Evolutionary conservation across 106 monocot genomes (phyloP), one percentile per base, ranked within the genome.

Genomic region (Dactylorhiza incarnata): DNA sequence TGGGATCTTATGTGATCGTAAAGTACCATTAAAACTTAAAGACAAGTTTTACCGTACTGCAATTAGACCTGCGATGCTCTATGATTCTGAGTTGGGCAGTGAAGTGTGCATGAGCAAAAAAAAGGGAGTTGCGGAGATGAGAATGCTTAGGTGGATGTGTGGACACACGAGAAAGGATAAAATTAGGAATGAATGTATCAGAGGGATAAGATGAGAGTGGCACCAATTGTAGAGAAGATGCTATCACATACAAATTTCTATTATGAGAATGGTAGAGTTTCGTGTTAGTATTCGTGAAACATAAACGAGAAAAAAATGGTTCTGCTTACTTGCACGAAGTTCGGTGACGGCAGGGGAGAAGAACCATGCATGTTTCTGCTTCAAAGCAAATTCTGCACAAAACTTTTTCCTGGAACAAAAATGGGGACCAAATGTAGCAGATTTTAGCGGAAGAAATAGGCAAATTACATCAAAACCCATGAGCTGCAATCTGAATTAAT

Each of bases 311-410:
- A 20, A 49, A 63, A 12, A 63, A 20, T 19, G n/a, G 17, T 26
- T 56, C 26, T 70, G 9, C 81, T 74, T 96, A 96, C 95, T 87
- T 95, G 90, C 95, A 95, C 29, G 90, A 82, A 55, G 86, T 95
- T 23, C 95, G 88, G 74, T 95, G 95, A 29, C 92, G 77, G 77
- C 95, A 95, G 24, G 92, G 95, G 77, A 95, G 86, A 67, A 95
- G 79, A 65, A 95, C 95, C 83, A 83, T 89, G 82, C 92, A 90
- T 76, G 93, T 95, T 66, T 95, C 95, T 81, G 87, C 86, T 68
- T 90, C 95, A 74, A 88, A 93, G 73, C 95, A 95, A 78, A 95
- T 77, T 80, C 92, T 88, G 72, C 92, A 92, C 1, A 95, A 77
- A 45, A 95, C 78, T 75, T 95, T 95, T 75, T 95, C 95, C 95